phyloP scores from a whole-genome alignment of 345 rosid genomes.

The Gossypium arboreum region DNA sequence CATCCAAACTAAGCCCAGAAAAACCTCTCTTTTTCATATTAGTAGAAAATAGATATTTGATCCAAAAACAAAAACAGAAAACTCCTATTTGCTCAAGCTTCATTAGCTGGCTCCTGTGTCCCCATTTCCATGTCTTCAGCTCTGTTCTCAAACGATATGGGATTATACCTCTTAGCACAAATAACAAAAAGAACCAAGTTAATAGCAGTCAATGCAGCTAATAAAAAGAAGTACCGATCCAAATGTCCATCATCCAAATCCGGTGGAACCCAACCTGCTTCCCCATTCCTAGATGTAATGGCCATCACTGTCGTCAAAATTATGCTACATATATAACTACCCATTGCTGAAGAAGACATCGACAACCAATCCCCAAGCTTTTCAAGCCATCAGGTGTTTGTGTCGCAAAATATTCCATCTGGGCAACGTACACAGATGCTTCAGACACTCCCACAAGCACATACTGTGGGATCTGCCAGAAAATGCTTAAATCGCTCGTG shows the following conservation, averaged over 20 bases:
- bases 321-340: conserved; percentile 26
- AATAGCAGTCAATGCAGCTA: conserved; percentile 21
- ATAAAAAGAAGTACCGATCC: conserved; percentile 37
- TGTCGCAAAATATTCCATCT: conserved; percentile 35
- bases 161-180: conserved; percentile 20
- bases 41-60: too few relatives aligned
- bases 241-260: conserved; percentile 34
- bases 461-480: conserved; percentile 41
- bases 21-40: not conserved
- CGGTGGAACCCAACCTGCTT: conserved; percentile 38
- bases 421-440: conserved; percentile 31
- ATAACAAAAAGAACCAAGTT: conserved; percentile 20
- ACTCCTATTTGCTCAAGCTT: not conserved
- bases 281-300: conserved; percentile 22
- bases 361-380: conserved; percentile 34
- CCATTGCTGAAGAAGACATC: conserved; percentile 35
- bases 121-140: not conserved
- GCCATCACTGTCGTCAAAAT: conserved; percentile 31
- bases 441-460: conserved; percentile 33
- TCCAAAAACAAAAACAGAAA: not conserved
- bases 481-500: conserved; percentile 30
- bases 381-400: conserved; percentile 34
- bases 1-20: too few relatives aligned
- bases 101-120: not conserved
- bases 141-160: conserved; percentile 18